Conservation (phyloP, 2,329 filamentous ascomycete genomes). For the Sphaerulina musiva region DNA sequence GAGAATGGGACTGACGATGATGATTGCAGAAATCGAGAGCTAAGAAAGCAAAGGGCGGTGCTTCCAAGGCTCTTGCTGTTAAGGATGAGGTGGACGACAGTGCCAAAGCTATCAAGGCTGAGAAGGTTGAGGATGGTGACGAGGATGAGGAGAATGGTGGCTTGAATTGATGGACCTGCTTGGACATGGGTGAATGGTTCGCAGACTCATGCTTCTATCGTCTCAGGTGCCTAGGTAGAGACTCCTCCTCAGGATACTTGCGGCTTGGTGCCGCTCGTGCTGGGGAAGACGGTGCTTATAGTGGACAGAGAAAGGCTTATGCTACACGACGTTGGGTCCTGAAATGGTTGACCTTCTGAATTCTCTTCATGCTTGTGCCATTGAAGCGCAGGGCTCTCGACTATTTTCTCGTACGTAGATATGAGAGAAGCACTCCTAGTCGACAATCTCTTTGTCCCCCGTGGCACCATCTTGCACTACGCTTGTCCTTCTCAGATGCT, state of each 20-base stretch:
- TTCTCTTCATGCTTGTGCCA: too few relatives aligned
- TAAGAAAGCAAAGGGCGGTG: constrained; percentile 11
- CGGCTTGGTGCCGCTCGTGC: neutral
- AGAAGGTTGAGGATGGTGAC: constrained; percentile 20
- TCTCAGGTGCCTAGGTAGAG: neutral
- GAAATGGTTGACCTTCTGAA: too few relatives aligned
- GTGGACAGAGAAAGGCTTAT: neutral
- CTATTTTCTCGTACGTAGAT: too few relatives aligned
- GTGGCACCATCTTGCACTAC: neutral
- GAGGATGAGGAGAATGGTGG: neutral
- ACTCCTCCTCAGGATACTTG: neutral
- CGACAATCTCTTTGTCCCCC: neutral
- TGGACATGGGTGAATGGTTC: neutral
- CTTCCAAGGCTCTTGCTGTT: neutral
- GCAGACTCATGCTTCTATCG: neutral
- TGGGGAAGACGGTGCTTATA: neutral
- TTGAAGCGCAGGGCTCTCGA: too few relatives aligned
- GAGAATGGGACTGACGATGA: neutral
- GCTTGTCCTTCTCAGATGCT: neutral
- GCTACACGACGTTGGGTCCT: neutral
- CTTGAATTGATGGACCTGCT: too few relatives aligned
- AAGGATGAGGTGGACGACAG: constrained; percentile 14
- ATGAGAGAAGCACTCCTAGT: neutral
- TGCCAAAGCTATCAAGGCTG: constrained; percentile 8
- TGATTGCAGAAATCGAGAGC: constrained; percentile 23